Conservation (phyloP, 2,329 filamentous ascomycete species). For the Huntiella moniliformis region DNA sequence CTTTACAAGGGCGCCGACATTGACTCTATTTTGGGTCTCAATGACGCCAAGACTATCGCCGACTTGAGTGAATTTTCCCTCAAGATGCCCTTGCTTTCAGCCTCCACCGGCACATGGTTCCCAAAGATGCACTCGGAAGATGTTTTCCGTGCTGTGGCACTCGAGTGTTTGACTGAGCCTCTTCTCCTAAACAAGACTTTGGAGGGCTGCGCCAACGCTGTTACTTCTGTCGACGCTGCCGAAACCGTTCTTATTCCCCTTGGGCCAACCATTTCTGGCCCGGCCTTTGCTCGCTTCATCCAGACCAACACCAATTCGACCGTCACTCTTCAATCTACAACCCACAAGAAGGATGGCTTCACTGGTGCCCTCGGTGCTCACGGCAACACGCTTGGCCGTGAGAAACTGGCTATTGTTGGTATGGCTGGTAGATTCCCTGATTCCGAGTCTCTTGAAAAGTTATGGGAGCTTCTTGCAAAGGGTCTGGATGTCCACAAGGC, state of each 20-base stretch:
- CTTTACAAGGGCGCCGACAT: slow-evolving; percentile 28
- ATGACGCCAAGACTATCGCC: slow-evolving; percentile 21
- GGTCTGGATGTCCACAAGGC: slow-evolving; percentile 47
- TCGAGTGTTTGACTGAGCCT: slow-evolving; percentile 31
- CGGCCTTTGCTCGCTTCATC: slow-evolving; percentile 26
- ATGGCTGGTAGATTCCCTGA: slow-evolving; percentile 27
- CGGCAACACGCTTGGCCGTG: slow-evolving; percentile 25
- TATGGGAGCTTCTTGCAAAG: slow-evolving; percentile 48
- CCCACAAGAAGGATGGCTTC: slow-evolving; percentile 20
- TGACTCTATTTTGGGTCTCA: slow-evolving; percentile 26
- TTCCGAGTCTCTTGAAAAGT: slow-evolving; percentile 21
- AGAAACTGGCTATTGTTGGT: slow-evolving; percentile 71
- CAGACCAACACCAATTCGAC: slow-evolving; percentile 24
- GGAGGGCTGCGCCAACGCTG: slow-evolving; percentile 26
- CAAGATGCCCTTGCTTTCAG: slow-evolving; percentile 31
- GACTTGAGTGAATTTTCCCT: slow-evolving; percentile 25
- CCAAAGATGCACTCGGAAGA: slow-evolving; percentile 22
- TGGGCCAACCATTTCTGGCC: slow-evolving; percentile 28
- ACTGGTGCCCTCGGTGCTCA: slow-evolving; percentile 26
- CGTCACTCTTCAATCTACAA: slow-evolving; percentile 23
- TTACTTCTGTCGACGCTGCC: slow-evolving; percentile 20
- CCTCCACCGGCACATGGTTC: slow-evolving; percentile 27
- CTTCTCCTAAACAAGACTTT: slow-evolving; percentile 30
- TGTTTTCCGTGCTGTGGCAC: slow-evolving; percentile 25
- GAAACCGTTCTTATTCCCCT: slow-evolving; percentile 29